Conservation (phyloP, 257 asterid species). For the Jacaranda copaia region DNA sequence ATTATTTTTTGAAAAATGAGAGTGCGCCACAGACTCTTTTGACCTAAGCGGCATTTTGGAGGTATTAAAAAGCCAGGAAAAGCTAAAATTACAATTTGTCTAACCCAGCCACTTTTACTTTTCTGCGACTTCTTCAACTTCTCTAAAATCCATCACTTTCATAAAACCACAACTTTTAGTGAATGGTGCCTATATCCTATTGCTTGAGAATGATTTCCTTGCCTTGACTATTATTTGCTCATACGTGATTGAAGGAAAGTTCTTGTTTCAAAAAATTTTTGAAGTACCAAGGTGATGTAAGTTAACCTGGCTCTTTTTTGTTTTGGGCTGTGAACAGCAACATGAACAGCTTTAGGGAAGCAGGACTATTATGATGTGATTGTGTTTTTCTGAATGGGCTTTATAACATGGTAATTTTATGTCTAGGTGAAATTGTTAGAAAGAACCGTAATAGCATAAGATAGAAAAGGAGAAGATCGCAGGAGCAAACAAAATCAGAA, state of each 20-base stretch:
- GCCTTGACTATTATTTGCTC: neutral
- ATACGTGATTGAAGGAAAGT: neutral
- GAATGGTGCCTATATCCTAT: neutral
- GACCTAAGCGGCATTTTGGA: neutral
- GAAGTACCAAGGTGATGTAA: neutral
- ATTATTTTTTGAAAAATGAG: neutral
- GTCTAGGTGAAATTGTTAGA: neutral
- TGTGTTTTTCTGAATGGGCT: neutral
- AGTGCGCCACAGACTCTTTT: neutral
- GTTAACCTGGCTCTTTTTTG: neutral
- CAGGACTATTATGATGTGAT: neutral
- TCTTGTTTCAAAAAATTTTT: neutral
- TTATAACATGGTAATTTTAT: neutral
- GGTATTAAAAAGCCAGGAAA: neutral
- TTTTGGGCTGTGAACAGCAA: neutral
- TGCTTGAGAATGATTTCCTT: neutral
- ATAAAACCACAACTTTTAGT: neutral
- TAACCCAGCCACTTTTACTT: neutral
- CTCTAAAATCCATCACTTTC: neutral
- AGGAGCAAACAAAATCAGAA: neutral
- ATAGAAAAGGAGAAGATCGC: constrained; percentile 6
- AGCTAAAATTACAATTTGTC: neutral
- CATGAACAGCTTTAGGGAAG: neutral
- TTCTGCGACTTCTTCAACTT: neutral
- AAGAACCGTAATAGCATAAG: neutral